Percentiles rank a stretch among this genome's conserved stretches.
Conservation (phyloP, 148 eudicot genomes). For the Fagopyrum esculentum region DNA sequence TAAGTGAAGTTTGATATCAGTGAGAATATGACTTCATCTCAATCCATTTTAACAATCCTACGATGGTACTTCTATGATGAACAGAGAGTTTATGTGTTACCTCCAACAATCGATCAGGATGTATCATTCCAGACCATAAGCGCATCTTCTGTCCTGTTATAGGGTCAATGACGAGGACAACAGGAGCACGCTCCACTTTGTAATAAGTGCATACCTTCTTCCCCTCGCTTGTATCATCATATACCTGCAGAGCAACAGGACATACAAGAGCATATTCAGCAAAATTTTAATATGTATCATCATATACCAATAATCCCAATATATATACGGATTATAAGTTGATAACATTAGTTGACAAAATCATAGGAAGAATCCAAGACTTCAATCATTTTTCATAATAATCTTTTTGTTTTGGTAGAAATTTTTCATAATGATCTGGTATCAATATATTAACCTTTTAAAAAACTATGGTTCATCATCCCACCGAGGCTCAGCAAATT, state of each 20-base stretch:
- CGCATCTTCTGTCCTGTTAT: conserved; percentile 94
- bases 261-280: not conserved
- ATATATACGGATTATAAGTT: not conserved
- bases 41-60: not conserved
- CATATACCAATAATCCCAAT: not conserved
- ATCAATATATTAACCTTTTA: not conserved
- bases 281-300: not conserved
- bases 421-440: not conserved
- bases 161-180: conserved; percentile 83
- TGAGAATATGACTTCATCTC: conserved; percentile 2
- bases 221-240: conserved; percentile 92
- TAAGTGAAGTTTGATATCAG: not conserved
- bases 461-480: not conserved
- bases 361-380: not conserved
- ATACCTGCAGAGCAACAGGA: conserved; percentile 44
- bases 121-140: conserved; percentile 94
- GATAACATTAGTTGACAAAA: not conserved
- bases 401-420: no score
- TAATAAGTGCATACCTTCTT: conserved; percentile 89
- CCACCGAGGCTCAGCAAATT: no score
- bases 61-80: not conserved
- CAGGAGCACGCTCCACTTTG: conserved; percentile 68
- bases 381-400: no score
- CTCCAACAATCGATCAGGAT: conserved; percentile 87
- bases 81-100: conserved; percentile 22